Evolutionary conservation across 1,284 basidiomycete genomes (phyloP), one percentile per base, ranked within the genome.

Genomic region (Pascua sp.): DNA sequence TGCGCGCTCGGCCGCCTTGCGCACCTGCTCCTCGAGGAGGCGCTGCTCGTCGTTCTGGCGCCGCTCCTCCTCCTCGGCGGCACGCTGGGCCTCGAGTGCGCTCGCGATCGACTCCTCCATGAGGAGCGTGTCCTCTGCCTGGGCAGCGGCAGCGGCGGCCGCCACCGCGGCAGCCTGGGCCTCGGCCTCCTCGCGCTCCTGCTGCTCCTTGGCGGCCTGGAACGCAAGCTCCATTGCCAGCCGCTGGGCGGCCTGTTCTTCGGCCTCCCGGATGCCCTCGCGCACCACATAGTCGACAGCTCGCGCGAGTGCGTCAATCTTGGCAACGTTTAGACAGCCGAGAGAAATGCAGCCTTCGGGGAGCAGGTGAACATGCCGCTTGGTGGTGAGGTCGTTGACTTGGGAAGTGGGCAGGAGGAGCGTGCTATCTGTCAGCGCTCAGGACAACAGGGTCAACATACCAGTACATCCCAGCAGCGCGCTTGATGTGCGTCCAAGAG

Each of bases 401-500:
- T 73, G 69, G n/a, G 59, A 24, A 9, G 69, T 64, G 8, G 66
- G 64, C 1, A 77, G 59, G 3, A 76, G 63, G 1, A 72, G 65
- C 13, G 71, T 69, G 54, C 73, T 76, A 55, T 7, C 15, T 9
- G 24, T 43, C n/a, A 57, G 44, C n/a, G n/a, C 41, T 45, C 13
- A 12, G 4, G 3, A 42, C 10, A 4, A 50, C 13, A 8, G 17
- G 16, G n/a, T 1, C 12, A 40, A 63, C 73, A 59, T 49, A 73
- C 73, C 71, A 71, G 60, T 72, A 75, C 72, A 78, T 72, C 16
- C 76, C 76, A 11, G 61, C 59, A 7, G 70, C 66, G 32, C 85
- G 83, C 67, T 87, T 80, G 68, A 97, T 90, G 77, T 98, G 93
- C 17, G 86, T 83, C 95, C 95, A 98, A 63, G 82, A 84, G 0